Conservation (phyloP, 2,329 filamentous ascomycete species). For the Exutisphaerella laricina region DNA sequence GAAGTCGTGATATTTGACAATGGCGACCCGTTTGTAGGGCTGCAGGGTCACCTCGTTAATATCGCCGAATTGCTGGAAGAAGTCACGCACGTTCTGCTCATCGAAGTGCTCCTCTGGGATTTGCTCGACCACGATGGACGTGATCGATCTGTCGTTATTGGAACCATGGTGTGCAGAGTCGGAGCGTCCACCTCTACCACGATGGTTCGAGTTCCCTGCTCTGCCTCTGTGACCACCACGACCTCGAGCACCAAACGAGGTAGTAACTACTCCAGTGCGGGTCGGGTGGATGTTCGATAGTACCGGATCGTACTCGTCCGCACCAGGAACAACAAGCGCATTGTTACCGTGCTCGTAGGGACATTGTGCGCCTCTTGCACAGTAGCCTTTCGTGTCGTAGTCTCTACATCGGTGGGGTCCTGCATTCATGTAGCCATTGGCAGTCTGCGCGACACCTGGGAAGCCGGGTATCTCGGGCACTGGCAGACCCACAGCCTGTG, state of each 20-base stretch:
- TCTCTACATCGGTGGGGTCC: slow-evolving; percentile 55
- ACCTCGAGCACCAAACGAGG: slow-evolving; percentile 34
- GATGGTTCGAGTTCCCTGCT: slow-evolving; percentile 28
- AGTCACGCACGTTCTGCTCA: slow-evolving; percentile 59
- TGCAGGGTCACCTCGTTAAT: slow-evolving; percentile 62
- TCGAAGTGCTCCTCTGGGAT: slow-evolving; percentile 67
- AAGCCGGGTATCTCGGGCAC: slow-evolving; percentile 40
- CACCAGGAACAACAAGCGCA: slow-evolving; percentile 39
- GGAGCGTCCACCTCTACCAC: slow-evolving; percentile 42
- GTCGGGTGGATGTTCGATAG: slow-evolving; percentile 29
- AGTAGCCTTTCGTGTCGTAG: slow-evolving; percentile 68
- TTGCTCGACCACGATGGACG: slow-evolving; percentile 67
- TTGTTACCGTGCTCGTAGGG: slow-evolving; percentile 63
- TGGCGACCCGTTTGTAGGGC: slow-evolving; percentile 59
- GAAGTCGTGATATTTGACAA: slow-evolving; percentile 64
- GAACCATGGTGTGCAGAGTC: slow-evolving; percentile 61
- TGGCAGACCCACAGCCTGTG: slow-evolving; percentile 49
- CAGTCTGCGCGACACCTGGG: slow-evolving; percentile 3
- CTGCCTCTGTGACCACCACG: slow-evolving; percentile 35
- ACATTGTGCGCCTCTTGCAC: slow-evolving; percentile 61
- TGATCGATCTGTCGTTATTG: slow-evolving; percentile 57
- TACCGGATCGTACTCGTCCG: slow-evolving; percentile 52
- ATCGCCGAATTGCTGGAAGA: slow-evolving; percentile 67
- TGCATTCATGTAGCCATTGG: slow-evolving; percentile 16
- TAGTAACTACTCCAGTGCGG: slow-evolving; percentile 18